Evolutionary conservation across 148 eudicot species (phyloP), one percentile per base, ranked within the genome.

Genomic region (Fagopyrum esculentum): DNA sequence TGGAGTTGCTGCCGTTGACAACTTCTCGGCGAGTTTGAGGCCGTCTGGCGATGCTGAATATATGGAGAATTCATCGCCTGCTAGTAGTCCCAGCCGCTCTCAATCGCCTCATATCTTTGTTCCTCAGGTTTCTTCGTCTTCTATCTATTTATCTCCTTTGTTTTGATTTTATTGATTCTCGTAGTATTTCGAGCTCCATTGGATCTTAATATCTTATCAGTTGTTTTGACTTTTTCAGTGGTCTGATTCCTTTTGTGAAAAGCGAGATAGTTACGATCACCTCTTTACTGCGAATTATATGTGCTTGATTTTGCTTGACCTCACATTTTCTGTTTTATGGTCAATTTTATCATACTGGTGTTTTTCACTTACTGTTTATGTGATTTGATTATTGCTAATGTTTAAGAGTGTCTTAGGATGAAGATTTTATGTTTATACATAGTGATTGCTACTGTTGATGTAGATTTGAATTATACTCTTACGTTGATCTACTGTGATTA

Each of bases 71-170:
- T 83, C 89, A 5, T 84, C 89, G 0, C 89, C 88, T 49, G 84
- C 72, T 10, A 82, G 83, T 10, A 82, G 83, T 60, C 87, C 89
- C 4, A 73, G 79, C 13, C 83, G 81, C 72, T 79, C 88, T 69
- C 79, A 74, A 59, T 86, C 91, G 3, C 89, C 89, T 9, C 83
- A 81, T 73, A 77, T 86, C 89, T 86, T 86, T 63, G 78, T 82
- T 86, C 89, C 92, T 77, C 92, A 86, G 92, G 92, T 88, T 50
- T 71, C 56, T 16, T 74, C 40, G n/a, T 55, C 56, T 2, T 6
- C 40, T 22, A 5, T 66, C 52, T 46, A 29, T 30, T 4, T 22
- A 17, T 47, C 45, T 30, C 59, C 4, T 43, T 56, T 45, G 43
- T 66, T 56, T 49, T 56, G 9, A 35, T 7, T 56, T 45, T 44